These are phyloP conservation scores for Escallonia rubra DNA, from an alignment of 129 eudicot genomes.

Conservation along the genomic window DNA sequence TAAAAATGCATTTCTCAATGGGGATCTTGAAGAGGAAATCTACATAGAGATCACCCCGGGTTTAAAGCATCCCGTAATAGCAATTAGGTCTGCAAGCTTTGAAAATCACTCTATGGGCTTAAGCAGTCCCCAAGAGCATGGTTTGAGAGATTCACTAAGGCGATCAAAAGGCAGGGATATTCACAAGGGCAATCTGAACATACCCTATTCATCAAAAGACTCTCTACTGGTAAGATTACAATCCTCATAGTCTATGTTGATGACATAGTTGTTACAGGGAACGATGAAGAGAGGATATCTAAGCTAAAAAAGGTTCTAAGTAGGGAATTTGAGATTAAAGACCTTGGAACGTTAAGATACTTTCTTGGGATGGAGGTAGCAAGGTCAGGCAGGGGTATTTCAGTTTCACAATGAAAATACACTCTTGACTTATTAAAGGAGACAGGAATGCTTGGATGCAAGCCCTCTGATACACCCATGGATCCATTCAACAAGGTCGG, in stretches of 20 bases:
- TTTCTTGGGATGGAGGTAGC: too few relatives aligned
- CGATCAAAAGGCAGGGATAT: not conserved
- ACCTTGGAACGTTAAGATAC: not conserved
- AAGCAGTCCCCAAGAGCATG: not conserved
- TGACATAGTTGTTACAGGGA: not conserved
- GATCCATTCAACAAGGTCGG: too few relatives aligned
- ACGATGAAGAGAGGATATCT: not conserved
- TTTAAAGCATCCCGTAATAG: not conserved
- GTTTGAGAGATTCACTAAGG: not conserved
- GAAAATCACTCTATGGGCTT: not conserved
- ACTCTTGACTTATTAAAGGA: too few relatives aligned
- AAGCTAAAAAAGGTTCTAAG: not conserved
- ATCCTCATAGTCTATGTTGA: not conserved
- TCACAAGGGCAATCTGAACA: not conserved
- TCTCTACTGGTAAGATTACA: not conserved
- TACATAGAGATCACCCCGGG: not conserved
- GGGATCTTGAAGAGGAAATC: not conserved
- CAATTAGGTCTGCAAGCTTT: not conserved
- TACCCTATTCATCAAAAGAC: not conserved
- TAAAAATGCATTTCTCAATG: not conserved
- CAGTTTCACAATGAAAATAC: too few relatives aligned
- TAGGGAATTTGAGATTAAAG: not conserved
- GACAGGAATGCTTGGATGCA: too few relatives aligned
- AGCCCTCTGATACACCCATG: too few relatives aligned
- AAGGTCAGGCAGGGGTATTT: too few relatives aligned